Conservation (phyloP, 352 stramenopile genomes). For the Blastocystis sp. region DNA sequence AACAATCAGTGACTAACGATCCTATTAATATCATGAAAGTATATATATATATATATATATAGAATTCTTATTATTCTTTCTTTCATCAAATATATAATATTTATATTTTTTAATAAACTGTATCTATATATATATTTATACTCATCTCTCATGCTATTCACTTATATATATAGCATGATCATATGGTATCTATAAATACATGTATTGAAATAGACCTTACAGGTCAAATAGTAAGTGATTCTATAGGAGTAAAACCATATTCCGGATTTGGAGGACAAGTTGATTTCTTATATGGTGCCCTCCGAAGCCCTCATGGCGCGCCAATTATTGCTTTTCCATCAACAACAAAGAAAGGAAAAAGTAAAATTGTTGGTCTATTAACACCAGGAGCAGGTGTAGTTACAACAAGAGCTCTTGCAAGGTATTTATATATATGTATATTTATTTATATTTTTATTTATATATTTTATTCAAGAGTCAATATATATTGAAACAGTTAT, state of each 20-base stretch:
- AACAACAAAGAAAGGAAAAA: conserved; percentile 41
- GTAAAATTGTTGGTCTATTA: conserved; percentile 43
- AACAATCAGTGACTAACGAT: conserved; percentile 45
- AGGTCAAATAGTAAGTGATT: conserved; percentile 44
- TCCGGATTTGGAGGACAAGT: conserved; percentile 47
- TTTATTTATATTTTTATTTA: too few relatives aligned
- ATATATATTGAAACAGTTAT: too few relatives aligned
- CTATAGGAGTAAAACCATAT: conserved; percentile 45
- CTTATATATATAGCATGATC: conserved; percentile 43
- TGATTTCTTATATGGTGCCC: conserved; percentile 46
- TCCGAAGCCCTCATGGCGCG: conserved; percentile 39
- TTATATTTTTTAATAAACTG: too few relatives aligned
- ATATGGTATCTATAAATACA: conserved; percentile 47
- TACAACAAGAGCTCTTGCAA: conserved; percentile 44
- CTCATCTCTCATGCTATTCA: conserved; percentile 43
- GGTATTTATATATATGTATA: too few relatives aligned
- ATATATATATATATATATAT: conserved; percentile 10
- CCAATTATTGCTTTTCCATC: conserved; percentile 46
- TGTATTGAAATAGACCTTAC: conserved; percentile 45
- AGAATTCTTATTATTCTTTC: conserved; percentile 34
- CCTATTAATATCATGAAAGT: neutral
- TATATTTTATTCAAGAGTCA: too few relatives aligned
- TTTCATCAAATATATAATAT: conserved; percentile 31
- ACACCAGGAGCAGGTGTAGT: conserved; percentile 44
- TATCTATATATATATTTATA: conserved; percentile 46